These are phyloP conservation scores for Cryptococcus floricola DNA, from an alignment of 1,284 basidiomycete species.

Conservation along the genomic window DNA sequence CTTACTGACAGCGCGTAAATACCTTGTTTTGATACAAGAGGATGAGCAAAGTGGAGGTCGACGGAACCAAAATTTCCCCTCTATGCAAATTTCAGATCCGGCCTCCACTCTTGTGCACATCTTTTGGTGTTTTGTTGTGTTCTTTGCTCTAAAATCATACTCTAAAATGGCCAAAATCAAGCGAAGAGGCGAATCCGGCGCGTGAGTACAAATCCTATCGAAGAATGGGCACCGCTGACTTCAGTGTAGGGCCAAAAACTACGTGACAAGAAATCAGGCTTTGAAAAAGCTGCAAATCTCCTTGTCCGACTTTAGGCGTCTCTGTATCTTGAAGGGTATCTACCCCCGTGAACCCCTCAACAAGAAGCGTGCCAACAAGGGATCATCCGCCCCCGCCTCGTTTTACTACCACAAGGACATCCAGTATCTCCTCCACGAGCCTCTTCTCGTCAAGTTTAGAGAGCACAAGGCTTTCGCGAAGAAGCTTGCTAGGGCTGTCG, in stretches of 20 bases:
- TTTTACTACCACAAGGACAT: conserved; percentile 99
- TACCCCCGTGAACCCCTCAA: conserved; percentile 93
- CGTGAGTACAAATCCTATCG: conserved; percentile 43
- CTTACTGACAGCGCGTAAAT: background rate
- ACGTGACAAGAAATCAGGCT: conserved; percentile 84
- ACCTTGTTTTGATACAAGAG: background rate
- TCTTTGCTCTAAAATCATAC: background rate
- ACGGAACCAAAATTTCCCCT: conserved; percentile 10
- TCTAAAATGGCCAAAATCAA: conserved; percentile 76
- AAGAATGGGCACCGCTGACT: background rate
- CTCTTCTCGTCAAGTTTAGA: conserved; percentile 87
- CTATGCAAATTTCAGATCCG: conserved; percentile 8
- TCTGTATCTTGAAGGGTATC: conserved; percentile 99
- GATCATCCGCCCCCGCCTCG: conserved; percentile 90
- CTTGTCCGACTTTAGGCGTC: conserved; percentile 89
- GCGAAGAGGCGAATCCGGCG: conserved; percentile 85
- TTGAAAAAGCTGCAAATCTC: conserved; percentile 94
- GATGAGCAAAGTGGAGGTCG: conserved; percentile 5
- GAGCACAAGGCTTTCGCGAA: conserved; percentile 99
- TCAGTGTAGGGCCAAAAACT: conserved; percentile 70
- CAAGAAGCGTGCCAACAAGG: conserved; percentile 95
- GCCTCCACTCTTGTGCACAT: conserved; percentile 10
- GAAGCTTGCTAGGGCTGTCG: conserved; percentile 89
- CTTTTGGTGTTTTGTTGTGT: background rate
- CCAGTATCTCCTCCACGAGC: conserved; percentile 94